A percentile compares a stretch with the other conserved stretches of the same genome.
phyloP scores from a whole-genome alignment of 1,284 basidiomycete species.

The Takashimella tepidaria region DNA sequence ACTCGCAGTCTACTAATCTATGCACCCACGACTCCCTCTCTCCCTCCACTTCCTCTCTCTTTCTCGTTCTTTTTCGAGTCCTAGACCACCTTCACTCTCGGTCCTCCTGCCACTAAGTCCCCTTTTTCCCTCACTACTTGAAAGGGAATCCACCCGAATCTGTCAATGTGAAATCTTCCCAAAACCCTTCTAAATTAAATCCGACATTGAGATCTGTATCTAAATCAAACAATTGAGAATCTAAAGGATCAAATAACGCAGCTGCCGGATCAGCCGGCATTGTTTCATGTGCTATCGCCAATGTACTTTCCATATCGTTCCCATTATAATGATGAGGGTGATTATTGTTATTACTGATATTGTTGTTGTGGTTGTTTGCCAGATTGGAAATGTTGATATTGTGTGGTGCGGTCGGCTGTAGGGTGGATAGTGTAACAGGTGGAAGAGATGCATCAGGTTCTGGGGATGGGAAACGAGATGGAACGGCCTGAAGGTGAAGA shows the following conservation, averaged over 20 bases:
- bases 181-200: conserved; percentile 44
- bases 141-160: conserved; percentile 43
- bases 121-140: too few relatives aligned
- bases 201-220: conserved; percentile 32
- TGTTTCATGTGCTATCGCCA: background rate
- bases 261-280: background rate
- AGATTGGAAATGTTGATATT: background rate
- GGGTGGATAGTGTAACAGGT: background rate
- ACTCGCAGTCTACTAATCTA: too few relatives aligned
- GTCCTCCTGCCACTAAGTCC: too few relatives aligned
- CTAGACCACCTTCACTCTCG: background rate
- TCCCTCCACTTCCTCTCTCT: too few relatives aligned
- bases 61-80: too few relatives aligned
- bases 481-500: conserved; percentile 33
- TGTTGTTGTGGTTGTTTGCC: too few relatives aligned
- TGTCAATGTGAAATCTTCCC: conserved; percentile 43
- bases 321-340: too few relatives aligned
- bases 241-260: background rate
- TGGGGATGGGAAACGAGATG: conserved; percentile 39
- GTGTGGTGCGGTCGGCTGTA: background rate
- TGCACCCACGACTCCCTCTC: too few relatives aligned
- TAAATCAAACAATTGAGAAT: conserved; percentile 28
- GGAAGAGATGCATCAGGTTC: conserved; percentile 16
- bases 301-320: background rate
- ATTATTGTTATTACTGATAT: too few relatives aligned